These are phyloP conservation scores for cucumber (Cucumis sativus) DNA, from an alignment of 306 rosid species.

Conservation along the genomic window DNA sequence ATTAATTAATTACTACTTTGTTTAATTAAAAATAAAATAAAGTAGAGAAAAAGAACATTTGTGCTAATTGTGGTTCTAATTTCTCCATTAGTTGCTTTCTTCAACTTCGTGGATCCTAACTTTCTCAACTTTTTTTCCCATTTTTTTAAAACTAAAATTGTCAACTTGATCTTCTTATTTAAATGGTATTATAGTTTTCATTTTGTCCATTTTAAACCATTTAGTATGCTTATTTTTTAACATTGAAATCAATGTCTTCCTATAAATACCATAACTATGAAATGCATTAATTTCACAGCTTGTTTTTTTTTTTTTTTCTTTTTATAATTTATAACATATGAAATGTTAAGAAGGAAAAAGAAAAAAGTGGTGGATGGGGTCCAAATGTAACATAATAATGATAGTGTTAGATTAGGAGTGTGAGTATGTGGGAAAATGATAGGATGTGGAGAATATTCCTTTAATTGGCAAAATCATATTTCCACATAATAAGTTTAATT, in stretches of 20 bases:
- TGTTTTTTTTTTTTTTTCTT: too few species aligned
- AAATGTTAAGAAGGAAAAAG: too few species aligned
- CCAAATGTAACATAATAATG: background rate
- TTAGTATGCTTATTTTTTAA: too few species aligned
- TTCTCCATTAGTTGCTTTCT: background rate
- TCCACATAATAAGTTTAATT: background rate
- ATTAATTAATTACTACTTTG: background rate
- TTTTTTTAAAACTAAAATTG: background rate
- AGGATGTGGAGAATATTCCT: background rate
- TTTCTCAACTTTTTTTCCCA: background rate
- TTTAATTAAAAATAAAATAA: background rate
- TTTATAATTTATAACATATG: too few species aligned
- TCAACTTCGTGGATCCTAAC: background rate
- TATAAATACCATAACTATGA: too few species aligned
- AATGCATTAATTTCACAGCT: too few species aligned
- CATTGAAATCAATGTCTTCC: background rate
- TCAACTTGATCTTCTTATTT: background rate
- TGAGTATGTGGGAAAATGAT: background rate
- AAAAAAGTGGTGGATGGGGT: background rate
- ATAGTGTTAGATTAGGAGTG: background rate
- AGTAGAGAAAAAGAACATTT: background rate
- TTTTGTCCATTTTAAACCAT: too few species aligned
- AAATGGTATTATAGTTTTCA: background rate
- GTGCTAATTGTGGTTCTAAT: background rate
- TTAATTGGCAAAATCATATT: background rate